Conservation (phyloP, 257 asterid genomes). For the Rehmannia glutinosa region DNA sequence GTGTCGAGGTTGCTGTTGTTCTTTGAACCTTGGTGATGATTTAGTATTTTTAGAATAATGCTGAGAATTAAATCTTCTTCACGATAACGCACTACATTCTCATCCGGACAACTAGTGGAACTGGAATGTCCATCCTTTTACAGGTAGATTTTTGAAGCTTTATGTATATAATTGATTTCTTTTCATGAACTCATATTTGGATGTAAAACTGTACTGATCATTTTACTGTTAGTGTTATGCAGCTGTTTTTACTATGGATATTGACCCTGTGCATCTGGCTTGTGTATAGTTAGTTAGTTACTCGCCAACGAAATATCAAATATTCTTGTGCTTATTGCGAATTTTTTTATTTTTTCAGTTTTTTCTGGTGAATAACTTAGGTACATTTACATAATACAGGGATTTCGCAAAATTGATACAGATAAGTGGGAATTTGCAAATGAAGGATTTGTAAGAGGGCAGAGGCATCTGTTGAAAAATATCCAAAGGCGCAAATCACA, state of each 20-base stretch:
- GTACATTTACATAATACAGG: slow-evolving; percentile 33
- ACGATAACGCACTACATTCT: slow-evolving; percentile 22
- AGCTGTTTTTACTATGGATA: slow-evolving; percentile 21
- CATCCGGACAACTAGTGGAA: slow-evolving; percentile 27
- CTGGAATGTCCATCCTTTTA: slow-evolving; percentile 42
- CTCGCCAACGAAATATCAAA: not conserved
- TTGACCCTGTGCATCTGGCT: slow-evolving; percentile 17
- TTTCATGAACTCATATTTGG: slow-evolving; percentile 5
- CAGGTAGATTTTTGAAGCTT: slow-evolving; percentile 51
- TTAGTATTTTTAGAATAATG: slow-evolving; percentile 20
- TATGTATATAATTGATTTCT: not conserved
- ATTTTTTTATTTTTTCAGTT: not conserved
- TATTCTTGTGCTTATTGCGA: slow-evolving; percentile 1
- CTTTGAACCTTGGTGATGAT: slow-evolving; percentile 23
- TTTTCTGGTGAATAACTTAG: not conserved
- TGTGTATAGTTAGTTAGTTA: slow-evolving; percentile 9
- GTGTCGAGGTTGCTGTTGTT: slow-evolving; percentile 12
- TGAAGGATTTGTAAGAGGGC: slow-evolving; percentile 64
- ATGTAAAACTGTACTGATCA: slow-evolving; percentile 19
- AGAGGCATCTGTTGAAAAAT: slow-evolving; percentile 55
- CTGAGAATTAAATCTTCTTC: slow-evolving; percentile 29
- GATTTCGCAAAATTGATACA: slow-evolving; percentile 73
- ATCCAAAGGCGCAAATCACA: slow-evolving; percentile 72
- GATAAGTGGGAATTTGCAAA: slow-evolving; percentile 85
- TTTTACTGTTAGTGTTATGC: slow-evolving; percentile 26